Percentiles rank a stretch among this genome's conserved stretches.
These are phyloP conservation scores for Candolleomyces aberdarensis DNA, from an alignment of 768 basidiomycete genomes.

Conservation along the genomic window DNA sequence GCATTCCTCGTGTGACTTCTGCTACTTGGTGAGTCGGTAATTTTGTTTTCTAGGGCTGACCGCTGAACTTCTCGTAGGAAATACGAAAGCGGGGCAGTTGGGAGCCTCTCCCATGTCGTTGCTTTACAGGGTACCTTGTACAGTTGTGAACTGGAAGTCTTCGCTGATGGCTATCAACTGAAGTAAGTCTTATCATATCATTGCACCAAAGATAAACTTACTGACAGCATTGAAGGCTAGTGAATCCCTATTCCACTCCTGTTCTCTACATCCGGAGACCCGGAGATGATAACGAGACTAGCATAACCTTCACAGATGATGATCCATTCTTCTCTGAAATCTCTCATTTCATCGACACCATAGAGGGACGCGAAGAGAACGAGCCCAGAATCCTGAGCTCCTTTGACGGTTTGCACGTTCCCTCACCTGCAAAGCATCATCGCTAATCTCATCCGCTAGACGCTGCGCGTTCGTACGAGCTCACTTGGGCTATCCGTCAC, in stretches of 20 bases:
- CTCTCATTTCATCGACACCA: slow-evolving; percentile 84
- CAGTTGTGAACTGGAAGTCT: slow-evolving; percentile 92
- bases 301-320: slow-evolving; percentile 70
- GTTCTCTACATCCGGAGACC: slow-evolving; percentile 83
- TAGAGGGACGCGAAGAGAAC: slow-evolving; percentile 87
- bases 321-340: slow-evolving; percentile 94
- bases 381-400: slow-evolving; percentile 75
- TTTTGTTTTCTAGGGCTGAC: not conserved
- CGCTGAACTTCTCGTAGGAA: slow-evolving; percentile 52
- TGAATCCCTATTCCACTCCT: slow-evolving; percentile 93
- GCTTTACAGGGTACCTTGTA: slow-evolving; percentile 92
- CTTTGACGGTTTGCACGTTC: slow-evolving; percentile 63
- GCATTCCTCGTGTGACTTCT: slow-evolving; percentile 90
- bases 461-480: slow-evolving; percentile 83
- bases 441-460: slow-evolving; percentile 38
- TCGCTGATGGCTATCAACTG: slow-evolving; percentile 88
- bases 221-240: slow-evolving; percentile 46
- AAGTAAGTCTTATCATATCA: slow-evolving; percentile 46
- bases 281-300: slow-evolving; percentile 74
- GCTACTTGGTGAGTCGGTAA: slow-evolving; percentile 70
- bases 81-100: slow-evolving; percentile 93
- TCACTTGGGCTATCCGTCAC: slow-evolving; percentile 91
- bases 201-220: not conserved
- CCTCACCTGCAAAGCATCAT: not conserved
- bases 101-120: slow-evolving; percentile 85